Evolutionary conservation across 331 rosid genomes (phyloP).

Genomic region (Quercus lobata): DNA sequence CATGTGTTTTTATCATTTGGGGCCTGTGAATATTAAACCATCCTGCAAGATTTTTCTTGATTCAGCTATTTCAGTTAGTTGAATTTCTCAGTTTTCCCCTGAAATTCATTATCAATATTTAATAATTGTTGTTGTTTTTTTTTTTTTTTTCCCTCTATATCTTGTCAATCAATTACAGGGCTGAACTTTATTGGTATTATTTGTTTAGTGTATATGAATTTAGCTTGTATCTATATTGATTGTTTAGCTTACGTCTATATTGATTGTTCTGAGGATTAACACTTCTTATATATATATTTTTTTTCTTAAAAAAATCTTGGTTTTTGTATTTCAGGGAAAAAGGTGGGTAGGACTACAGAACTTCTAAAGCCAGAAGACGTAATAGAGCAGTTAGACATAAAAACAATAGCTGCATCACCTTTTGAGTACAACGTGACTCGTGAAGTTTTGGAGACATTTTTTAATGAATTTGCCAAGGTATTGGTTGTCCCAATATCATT

Average conservation of each 20-base stretch:
- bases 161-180: neutral
- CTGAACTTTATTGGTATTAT: neutral
- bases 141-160: neutral
- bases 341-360: conserved; percentile 60
- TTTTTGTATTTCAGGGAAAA: conserved; percentile 45
- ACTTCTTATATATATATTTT: neutral
- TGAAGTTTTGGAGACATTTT: conserved; percentile 64
- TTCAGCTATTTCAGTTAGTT: neutral
- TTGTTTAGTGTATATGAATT: neutral
- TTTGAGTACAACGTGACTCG: conserved; percentile 63
- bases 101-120: neutral
- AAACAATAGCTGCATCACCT: conserved; percentile 82
- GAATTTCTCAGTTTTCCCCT: neutral
- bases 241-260: neutral
- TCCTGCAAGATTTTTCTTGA: neutral
- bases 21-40: neutral
- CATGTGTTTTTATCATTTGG: neutral
- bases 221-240: neutral
- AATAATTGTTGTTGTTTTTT: neutral
- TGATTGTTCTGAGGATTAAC: neutral
- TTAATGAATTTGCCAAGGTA: conserved; percentile 68
- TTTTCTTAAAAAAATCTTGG: neutral
- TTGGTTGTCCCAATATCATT: neutral
- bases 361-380: conserved; percentile 63
- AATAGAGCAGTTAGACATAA: conserved; percentile 73